Evolutionary conservation across 2,329 filamentous ascomycete genomes (phyloP).

Genomic region (Talaromyces sp.): DNA sequence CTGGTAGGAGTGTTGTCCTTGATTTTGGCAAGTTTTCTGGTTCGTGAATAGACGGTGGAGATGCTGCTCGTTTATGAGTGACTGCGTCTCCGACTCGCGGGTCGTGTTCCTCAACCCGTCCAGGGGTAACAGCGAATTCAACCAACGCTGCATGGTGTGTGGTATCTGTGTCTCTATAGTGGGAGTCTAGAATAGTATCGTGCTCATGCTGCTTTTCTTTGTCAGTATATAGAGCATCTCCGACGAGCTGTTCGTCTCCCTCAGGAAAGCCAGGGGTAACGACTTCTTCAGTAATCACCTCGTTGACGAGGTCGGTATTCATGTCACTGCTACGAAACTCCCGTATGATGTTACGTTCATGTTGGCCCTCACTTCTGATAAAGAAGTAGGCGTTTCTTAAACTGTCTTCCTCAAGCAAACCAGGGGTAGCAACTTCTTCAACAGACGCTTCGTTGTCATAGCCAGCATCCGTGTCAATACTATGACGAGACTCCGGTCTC

Average conservation of each 20-base stretch:
- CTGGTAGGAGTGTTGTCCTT: not conserved
- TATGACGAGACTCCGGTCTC: not conserved
- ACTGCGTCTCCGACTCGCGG: not conserved
- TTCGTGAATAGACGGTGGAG: not conserved
- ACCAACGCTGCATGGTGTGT: not conserved
- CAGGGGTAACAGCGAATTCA: not conserved
- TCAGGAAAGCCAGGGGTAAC: not conserved
- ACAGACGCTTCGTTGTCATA: not conserved
- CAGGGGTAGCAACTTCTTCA: not conserved
- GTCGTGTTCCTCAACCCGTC: not conserved
- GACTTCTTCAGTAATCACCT: not conserved
- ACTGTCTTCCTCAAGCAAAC: not conserved
- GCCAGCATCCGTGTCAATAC: not conserved
- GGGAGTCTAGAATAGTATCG: not conserved
- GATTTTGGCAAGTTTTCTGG: not conserved
- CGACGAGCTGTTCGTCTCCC: not conserved
- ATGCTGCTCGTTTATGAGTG: not conserved
- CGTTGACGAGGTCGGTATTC: not conserved
- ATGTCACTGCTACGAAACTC: not conserved
- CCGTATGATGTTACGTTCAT: not conserved
- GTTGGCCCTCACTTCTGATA: not conserved
- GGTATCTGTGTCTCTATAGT: not conserved
- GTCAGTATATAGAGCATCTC: not conserved
- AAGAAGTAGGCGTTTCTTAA: not conserved
- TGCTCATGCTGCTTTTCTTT: not conserved